Evolutionary conservation across 1,284 basidiomycete genomes (phyloP).

Genomic region (Leccinum pachyderme): DNA sequence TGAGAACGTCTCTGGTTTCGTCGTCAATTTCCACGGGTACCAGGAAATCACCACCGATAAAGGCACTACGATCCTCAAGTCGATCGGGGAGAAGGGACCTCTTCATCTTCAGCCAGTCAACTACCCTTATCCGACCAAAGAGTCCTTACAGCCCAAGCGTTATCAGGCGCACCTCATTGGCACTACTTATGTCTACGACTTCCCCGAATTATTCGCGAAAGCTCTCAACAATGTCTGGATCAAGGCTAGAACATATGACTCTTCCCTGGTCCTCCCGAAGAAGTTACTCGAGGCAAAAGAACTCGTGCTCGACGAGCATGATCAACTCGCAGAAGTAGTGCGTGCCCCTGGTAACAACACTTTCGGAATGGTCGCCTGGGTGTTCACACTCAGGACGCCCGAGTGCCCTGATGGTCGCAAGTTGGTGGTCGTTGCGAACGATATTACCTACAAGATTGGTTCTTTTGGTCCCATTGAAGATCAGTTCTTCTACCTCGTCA

Average conservation of each 20-base stretch:
- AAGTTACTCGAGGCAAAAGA: constrained; percentile 82
- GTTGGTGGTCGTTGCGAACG: constrained; percentile 92
- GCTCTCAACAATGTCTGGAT: constrained; percentile 93
- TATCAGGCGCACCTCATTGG: constrained; percentile 99
- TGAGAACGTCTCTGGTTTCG: constrained; percentile 98
- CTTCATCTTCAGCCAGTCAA: constrained; percentile 92
- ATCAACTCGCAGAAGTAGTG: constrained; percentile 86
- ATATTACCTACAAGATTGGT: constrained; percentile 98
- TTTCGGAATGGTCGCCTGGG: constrained; percentile 99
- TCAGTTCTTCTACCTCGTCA: constrained; percentile 94
- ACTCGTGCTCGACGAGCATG: constrained; percentile 92
- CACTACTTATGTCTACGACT: constrained; percentile 98
- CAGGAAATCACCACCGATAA: constrained; percentile 97
- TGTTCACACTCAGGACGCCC: constrained; percentile 90
- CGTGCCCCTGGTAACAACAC: constrained; percentile 92
- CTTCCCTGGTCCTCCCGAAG: constrained; percentile 74
- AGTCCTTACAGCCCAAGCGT: constrained; percentile 97
- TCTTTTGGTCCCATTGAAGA: constrained; percentile 97
- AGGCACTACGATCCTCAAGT: constrained; percentile 92
- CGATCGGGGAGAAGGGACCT: constrained; percentile 92
- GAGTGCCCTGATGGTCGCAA: constrained; percentile 91
- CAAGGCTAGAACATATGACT: constrained; percentile 63
- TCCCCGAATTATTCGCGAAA: constrained; percentile 98
- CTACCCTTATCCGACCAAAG: constrained; percentile 93
- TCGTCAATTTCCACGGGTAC: constrained; percentile 99